A percentile compares a stretch with the other conserved stretches of the same genome.
Conservation (phyloP, 345 rosid genomes). For the Arabidopsis thaliana region TAIR10.1 NC_003075.7:6150501-6151000, state of each 20-base stretch:
- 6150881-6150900: conserved; percentile 77
- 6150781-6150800: conserved; percentile 56
- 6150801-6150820: conserved; percentile 94
- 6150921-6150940: conserved; percentile 91
- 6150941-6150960: conserved; percentile 64
- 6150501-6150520: neutral
- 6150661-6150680: too few species aligned
- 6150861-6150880: conserved; percentile 88
- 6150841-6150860: conserved; percentile 88
- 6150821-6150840: conserved; percentile 78
- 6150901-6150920: conserved; percentile 78
- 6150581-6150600: neutral
- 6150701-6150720: neutral
- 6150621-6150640: too few species aligned
- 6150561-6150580: neutral
- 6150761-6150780: conserved; percentile 9
- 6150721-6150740: neutral
- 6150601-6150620: neutral
- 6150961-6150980: conserved; percentile 45
- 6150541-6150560: neutral
- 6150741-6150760: neutral
- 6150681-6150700: too few species aligned
- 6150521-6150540: neutral
- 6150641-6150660: too few species aligned
- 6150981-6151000: conserved; percentile 86